phyloP scores from a whole-genome alignment of 2,329 filamentous ascomycete species.

The Zarea fungicola region DNA sequence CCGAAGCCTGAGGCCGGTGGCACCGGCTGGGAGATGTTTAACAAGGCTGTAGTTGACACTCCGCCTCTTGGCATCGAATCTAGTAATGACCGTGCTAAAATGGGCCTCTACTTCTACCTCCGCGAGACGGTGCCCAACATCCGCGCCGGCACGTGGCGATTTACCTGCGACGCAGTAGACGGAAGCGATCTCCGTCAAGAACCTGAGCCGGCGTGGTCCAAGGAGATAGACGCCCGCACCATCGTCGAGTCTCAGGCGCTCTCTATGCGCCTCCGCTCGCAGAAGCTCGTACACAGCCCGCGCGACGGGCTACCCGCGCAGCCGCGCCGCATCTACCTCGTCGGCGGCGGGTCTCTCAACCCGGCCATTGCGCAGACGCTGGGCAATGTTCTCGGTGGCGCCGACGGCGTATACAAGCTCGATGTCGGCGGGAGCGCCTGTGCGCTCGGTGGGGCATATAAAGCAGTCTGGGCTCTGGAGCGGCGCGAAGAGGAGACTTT shows the following conservation, averaged over 20 bases:
- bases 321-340: constrained; percentile 85
- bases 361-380: constrained; percentile 79
- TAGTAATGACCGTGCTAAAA: constrained; percentile 58
- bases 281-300: constrained; percentile 62
- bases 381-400: constrained; percentile 82
- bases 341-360: constrained; percentile 88
- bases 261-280: constrained; percentile 80
- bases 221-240: constrained; percentile 68
- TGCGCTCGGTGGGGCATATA: constrained; percentile 89
- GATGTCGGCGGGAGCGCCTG: constrained; percentile 95
- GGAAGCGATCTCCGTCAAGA: constrained; percentile 44
- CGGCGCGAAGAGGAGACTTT: constrained; percentile 66
- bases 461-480: constrained; percentile 89
- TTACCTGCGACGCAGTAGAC: constrained; percentile 51
- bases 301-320: constrained; percentile 62
- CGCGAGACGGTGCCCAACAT: constrained; percentile 96
- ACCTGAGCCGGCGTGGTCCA: constrained; percentile 35
- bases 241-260: constrained; percentile 96
- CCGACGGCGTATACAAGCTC: constrained; percentile 86
- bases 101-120: constrained; percentile 92
- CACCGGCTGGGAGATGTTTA: constrained; percentile 75
- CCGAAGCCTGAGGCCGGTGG: constrained; percentile 43
- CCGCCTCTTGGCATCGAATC: constrained; percentile 60
- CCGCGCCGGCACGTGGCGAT: constrained; percentile 80
- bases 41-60: constrained; percentile 62